Percentiles rank a stretch among this genome's conserved stretches.
phyloP scores from a whole-genome alignment of 106 monocot genomes.

The Dendrobium huoshanense region DNA sequence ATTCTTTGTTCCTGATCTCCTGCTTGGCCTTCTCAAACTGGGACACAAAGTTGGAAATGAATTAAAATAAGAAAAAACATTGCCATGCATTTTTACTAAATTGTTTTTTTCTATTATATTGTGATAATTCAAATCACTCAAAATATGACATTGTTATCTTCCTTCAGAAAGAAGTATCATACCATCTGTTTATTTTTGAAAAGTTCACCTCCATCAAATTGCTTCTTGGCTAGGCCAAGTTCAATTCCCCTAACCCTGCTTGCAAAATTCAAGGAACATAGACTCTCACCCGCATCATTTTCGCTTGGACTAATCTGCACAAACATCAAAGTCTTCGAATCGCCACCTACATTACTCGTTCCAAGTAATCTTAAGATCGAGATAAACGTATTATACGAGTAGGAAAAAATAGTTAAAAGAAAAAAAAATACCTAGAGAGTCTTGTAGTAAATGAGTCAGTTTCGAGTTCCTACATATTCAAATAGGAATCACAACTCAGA shows the following conservation, averaged over 20 bases:
- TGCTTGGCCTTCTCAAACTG: slow-evolving; percentile 81
- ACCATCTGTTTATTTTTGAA: slow-evolving; percentile 73
- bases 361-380: slow-evolving; percentile 3
- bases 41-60: not conserved
- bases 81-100: not conserved
- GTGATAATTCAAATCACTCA: too few species aligned
- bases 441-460: slow-evolving; percentile 89
- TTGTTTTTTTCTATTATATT: not conserved
- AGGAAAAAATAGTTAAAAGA: not conserved
- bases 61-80: not conserved
- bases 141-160: not conserved
- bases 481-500: not conserved
- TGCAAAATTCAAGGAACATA: slow-evolving; percentile 94
- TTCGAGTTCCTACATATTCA: slow-evolving; percentile 76
- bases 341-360: slow-evolving; percentile 55
- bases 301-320: slow-evolving; percentile 91
- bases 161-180: not conserved
- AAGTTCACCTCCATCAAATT: slow-evolving; percentile 58
- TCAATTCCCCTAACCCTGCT: slow-evolving; percentile 91
- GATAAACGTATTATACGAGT: not conserved
- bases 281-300: slow-evolving; percentile 68
- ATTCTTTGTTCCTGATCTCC: slow-evolving; percentile 67
- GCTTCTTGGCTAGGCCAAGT: slow-evolving; percentile 82
- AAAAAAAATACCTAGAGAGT: slow-evolving; percentile 63
- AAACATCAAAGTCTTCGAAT: slow-evolving; percentile 90